Conservation (phyloP, 495 filamentous ascomycete species). For the Penicillium pulvis region DNA sequence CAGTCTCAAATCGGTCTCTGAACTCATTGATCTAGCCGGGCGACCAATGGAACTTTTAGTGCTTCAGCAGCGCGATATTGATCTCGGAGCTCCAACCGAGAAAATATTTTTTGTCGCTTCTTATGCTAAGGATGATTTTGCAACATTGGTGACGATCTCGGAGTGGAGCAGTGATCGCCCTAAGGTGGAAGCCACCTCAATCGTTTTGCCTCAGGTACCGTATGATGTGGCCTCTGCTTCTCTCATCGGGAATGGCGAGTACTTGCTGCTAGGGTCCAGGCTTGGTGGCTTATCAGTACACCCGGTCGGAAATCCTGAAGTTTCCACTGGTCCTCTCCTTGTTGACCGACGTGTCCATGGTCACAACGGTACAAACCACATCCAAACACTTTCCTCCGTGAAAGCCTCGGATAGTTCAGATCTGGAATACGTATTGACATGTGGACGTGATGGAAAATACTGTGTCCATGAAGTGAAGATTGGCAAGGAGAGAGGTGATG, state of each 20-base stretch:
- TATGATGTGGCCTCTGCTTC: slow-evolving; percentile 44
- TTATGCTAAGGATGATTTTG: slow-evolving; percentile 30
- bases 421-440: slow-evolving; percentile 54
- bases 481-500: slow-evolving; percentile 2
- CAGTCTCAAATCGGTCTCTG: slow-evolving; percentile 26
- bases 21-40: slow-evolving; percentile 25
- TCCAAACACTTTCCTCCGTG: slow-evolving; percentile 43
- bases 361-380: slow-evolving; percentile 70
- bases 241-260: slow-evolving; percentile 36
- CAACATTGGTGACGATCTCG: slow-evolving; percentile 34
- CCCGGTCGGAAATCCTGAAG: slow-evolving; percentile 19
- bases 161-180: slow-evolving; percentile 18
- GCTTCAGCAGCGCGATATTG: slow-evolving; percentile 21
- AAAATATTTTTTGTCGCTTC: slow-evolving; percentile 33
- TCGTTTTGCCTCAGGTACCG: slow-evolving; percentile 31
- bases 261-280: slow-evolving; percentile 71
- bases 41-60: slow-evolving; percentile 30
- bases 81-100: too few species aligned
- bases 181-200: slow-evolving; percentile 19
- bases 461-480: slow-evolving; percentile 50
- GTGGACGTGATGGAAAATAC: slow-evolving; percentile 74
- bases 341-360: slow-evolving; percentile 46
- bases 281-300: slow-evolving; percentile 62
- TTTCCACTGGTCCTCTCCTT: slow-evolving; percentile 28
- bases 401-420: slow-evolving; percentile 11